A percentile compares a stretch with the other conserved stretches of the same genome.
Evolutionary conservation across 139 green algal species (phyloP).

Genomic region (Limnomonas spitsbergensis): DNA sequence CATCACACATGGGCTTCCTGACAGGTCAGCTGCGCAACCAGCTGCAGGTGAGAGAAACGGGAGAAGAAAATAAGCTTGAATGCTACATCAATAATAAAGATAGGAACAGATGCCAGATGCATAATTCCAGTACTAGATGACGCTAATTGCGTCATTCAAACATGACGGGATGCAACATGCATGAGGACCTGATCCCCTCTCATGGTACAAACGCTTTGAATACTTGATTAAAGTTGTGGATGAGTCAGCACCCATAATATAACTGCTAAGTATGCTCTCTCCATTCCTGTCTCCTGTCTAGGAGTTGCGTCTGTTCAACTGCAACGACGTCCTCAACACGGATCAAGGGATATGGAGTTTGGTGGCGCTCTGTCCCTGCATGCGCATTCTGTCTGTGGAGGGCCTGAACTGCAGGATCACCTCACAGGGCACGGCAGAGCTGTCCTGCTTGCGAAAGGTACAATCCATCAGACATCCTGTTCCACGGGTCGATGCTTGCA

Average conservation of each 20-base stretch:
- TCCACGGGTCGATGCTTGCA: too few relatives aligned
- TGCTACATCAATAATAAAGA: neutral
- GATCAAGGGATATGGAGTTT: constrained; percentile 34
- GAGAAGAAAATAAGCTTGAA: neutral
- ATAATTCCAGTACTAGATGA: too few relatives aligned
- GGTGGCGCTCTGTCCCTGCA: constrained; percentile 1
- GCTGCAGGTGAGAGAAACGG: constrained; percentile 51
- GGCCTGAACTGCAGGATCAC: constrained; percentile 48
- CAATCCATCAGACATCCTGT: neutral
- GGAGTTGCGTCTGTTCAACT: constrained; percentile 52
- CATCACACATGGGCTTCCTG: constrained; percentile 48
- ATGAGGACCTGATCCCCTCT: too few relatives aligned
- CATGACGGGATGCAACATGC: too few relatives aligned
- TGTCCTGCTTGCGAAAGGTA: constrained; percentile 44
- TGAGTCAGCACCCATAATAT: too few relatives aligned
- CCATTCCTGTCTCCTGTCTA: too few relatives aligned
- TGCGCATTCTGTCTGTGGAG: constrained; percentile 47
- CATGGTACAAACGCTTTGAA: too few relatives aligned
- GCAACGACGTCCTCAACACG: constrained; percentile 50
- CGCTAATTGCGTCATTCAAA: too few relatives aligned
- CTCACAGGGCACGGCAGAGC: constrained; percentile 23
- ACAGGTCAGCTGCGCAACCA: constrained; percentile 37
- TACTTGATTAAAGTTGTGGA: too few relatives aligned
- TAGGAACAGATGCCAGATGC: too few relatives aligned
- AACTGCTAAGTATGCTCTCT: too few relatives aligned